A percentile compares a stretch with the other conserved stretches of the same genome.
Evolutionary conservation across 208 protist genomes (phyloP).

Genomic region (Porcisia deanei): DNA sequence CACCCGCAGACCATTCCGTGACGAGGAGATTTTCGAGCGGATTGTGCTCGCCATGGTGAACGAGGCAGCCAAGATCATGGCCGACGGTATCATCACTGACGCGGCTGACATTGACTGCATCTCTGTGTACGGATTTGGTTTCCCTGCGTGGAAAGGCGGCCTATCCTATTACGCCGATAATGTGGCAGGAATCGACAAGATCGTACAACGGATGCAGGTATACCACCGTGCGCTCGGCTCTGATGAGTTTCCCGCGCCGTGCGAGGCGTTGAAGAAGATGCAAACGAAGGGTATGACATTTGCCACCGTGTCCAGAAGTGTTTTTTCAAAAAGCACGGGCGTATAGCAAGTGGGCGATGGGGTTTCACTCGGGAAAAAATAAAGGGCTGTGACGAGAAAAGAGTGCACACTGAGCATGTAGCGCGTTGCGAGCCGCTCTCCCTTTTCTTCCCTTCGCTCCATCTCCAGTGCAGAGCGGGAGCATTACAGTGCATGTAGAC

Average conservation of each 20-base stretch:
- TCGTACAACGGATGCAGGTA: slow-evolving; percentile 69
- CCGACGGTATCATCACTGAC: slow-evolving; percentile 66
- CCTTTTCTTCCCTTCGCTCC: too few relatives aligned
- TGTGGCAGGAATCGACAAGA: slow-evolving; percentile 41
- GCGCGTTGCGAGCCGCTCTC: too few relatives aligned
- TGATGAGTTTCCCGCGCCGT: slow-evolving; percentile 56
- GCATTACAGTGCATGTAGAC: too few relatives aligned
- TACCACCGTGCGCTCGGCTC: slow-evolving; percentile 52
- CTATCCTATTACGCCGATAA: slow-evolving; percentile 77
- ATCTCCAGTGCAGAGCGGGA: too few relatives aligned
- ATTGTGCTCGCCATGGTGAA: slow-evolving; percentile 90
- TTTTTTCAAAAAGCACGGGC: too few relatives aligned
- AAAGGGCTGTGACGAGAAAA: too few relatives aligned
- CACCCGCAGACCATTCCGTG: slow-evolving; percentile 57
- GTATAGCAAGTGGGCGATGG: too few relatives aligned
- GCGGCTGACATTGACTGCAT: slow-evolving; percentile 88
- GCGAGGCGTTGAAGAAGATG: slow-evolving; percentile 51
- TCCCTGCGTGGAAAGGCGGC: slow-evolving; percentile 82
- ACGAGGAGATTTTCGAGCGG: slow-evolving; percentile 88
- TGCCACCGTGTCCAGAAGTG: slow-evolving; percentile 17
- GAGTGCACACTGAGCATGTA: too few relatives aligned
- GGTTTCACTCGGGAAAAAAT: too few relatives aligned
- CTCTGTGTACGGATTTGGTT: slow-evolving; percentile 83
- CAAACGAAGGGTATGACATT: slow-evolving; percentile 50
- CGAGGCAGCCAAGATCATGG: slow-evolving; percentile 85